Evolutionary conservation across 2,329 filamentous ascomycete genomes (phyloP).

Genomic region (Fusarium robinianum): DNA sequence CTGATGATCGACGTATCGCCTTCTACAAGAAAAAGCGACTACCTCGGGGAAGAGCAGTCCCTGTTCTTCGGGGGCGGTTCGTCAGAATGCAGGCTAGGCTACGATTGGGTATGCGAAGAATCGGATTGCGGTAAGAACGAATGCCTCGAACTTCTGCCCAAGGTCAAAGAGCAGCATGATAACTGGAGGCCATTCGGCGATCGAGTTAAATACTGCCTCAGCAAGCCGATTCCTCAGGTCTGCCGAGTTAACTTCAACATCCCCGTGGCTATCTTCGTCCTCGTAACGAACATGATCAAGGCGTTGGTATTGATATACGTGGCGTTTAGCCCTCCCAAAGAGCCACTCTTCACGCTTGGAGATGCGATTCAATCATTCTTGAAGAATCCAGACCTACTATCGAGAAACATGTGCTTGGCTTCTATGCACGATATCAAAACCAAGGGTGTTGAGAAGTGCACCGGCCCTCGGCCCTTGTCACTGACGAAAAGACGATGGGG

Average conservation of each 20-base stretch:
- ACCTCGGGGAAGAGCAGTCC: background rate
- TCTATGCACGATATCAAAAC: constrained; percentile 1
- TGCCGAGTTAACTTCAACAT: constrained; percentile 13
- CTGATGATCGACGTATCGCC: background rate
- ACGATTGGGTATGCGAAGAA: no score
- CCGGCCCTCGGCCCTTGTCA: background rate
- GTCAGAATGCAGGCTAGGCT: no score
- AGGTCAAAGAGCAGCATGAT: background rate
- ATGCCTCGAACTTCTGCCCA: background rate
- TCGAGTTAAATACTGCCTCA: constrained; percentile 10
- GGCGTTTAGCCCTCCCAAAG: constrained; percentile 1
- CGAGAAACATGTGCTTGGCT: constrained; percentile 10
- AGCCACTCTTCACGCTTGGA: constrained; percentile 11
- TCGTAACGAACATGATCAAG: constrained; percentile 9
- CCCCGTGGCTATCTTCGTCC: background rate
- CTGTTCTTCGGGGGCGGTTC: no score
- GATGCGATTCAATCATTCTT: constrained; percentile 12
- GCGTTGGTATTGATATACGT: constrained; percentile 3
- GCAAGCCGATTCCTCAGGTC: background rate
- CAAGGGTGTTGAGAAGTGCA: background rate
- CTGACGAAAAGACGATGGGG: background rate
- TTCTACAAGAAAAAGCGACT: background rate
- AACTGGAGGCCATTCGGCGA: constrained; percentile 4
- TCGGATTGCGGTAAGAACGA: no score
- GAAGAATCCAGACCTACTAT: background rate